phyloP scores from a whole-genome alignment of 2,329 filamentous ascomycete genomes.

The Pseudogymnoascus sp. region DNA sequence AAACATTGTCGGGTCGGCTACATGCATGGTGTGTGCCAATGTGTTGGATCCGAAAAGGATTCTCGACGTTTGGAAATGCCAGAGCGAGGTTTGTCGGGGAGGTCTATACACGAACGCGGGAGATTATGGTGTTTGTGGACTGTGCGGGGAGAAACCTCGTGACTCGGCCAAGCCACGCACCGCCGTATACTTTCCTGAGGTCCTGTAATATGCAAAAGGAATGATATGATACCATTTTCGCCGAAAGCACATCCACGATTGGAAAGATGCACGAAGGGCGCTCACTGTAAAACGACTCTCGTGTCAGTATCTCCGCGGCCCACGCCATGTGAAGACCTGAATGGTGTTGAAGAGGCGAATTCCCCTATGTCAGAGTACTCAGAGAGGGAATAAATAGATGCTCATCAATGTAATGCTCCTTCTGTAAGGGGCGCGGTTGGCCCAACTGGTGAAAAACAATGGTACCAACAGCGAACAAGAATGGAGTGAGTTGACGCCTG shows the following conservation, averaged over 20 bases:
- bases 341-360: background rate
- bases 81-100: slow-evolving; percentile 44
- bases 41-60: slow-evolving; percentile 52
- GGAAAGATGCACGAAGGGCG: background rate
- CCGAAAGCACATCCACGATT: background rate
- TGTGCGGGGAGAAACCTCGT: slow-evolving; percentile 44
- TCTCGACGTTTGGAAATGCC: slow-evolving; percentile 56
- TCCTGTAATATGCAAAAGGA: background rate
- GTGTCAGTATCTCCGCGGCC: background rate
- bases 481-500: background rate
- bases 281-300: background rate
- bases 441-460: background rate
- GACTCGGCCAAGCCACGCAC: background rate
- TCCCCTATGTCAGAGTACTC: background rate
- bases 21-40: slow-evolving; percentile 62
- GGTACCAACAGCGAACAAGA: background rate
- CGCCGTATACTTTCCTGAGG: background rate
- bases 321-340: background rate
- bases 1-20: slow-evolving; percentile 47
- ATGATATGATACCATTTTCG: background rate
- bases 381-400: slow-evolving; percentile 1
- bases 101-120: slow-evolving; percentile 58
- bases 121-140: slow-evolving; percentile 61
- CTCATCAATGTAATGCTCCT: background rate
- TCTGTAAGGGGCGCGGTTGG: background rate